Conservation (phyloP, 139 green algal species). For the Chlamydomonas sphaeroides region DNA sequence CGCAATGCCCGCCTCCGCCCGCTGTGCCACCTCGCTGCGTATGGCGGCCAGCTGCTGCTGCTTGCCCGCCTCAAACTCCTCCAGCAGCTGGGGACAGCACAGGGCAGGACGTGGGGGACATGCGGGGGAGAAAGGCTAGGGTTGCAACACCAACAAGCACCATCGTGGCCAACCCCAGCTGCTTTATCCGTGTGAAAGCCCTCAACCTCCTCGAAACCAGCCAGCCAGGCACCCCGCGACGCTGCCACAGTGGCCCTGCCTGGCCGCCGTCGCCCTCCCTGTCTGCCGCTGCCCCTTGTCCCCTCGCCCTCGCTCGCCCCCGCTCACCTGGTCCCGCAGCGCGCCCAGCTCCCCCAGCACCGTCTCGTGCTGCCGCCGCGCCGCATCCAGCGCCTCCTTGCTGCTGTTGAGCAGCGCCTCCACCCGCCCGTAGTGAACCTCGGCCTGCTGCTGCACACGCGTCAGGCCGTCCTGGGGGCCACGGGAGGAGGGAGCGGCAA, state of each 20-base stretch:
- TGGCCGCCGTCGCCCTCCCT: background rate
- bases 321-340: background rate
- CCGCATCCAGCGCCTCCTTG: background rate
- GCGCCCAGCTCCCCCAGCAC: background rate
- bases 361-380: conserved; percentile 2
- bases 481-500: no score
- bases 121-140: no score
- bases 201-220: background rate
- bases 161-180: background rate
- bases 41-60: background rate
- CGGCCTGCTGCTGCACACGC: no score
- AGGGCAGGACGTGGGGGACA: background rate
- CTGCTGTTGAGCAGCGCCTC: no score
- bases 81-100: background rate
- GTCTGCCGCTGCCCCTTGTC: no score
- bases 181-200: background rate
- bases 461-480: no score
- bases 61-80: background rate
- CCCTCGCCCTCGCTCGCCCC: no score
- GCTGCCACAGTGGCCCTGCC: no score
- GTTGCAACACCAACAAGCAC: background rate
- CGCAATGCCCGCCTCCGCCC: background rate
- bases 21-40: background rate
- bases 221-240: no score
- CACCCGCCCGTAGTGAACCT: no score